A percentile compares a stretch with the other conserved stretches of the same genome.
Evolutionary conservation across 2,329 filamentous ascomycete species (phyloP).

Genomic region (Phyllachora maydis): DNA sequence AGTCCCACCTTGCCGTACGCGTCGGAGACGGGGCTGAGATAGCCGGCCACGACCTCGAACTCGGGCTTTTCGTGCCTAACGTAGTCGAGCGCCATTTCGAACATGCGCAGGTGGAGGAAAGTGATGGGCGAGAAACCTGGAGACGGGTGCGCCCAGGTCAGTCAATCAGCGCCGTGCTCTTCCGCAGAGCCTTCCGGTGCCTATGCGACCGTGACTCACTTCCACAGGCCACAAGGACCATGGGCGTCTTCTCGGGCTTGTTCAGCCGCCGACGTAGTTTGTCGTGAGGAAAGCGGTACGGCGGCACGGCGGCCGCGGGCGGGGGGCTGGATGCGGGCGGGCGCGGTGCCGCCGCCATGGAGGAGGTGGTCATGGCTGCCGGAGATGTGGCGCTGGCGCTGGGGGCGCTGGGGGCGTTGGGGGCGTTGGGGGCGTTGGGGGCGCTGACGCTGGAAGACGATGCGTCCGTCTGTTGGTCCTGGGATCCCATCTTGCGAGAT

Average conservation of each 20-base stretch:
- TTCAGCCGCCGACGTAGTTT: constrained; percentile 8
- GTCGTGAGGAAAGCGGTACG: constrained; percentile 9
- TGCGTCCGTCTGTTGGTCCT: no score
- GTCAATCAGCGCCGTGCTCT: background rate
- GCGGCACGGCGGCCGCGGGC: no score
- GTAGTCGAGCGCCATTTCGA: constrained; percentile 16
- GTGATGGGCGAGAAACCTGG: constrained; percentile 5
- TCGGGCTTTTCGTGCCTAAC: constrained; percentile 13
- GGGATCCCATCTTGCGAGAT: no score
- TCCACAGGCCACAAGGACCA: constrained; percentile 15
- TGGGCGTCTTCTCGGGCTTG: constrained; percentile 10
- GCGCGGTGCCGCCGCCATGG: no score
- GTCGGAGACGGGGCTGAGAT: constrained; percentile 51
- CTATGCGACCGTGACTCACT: background rate
- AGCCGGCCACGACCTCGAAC: constrained; percentile 75
- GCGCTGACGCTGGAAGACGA: no score
- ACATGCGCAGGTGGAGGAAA: constrained; percentile 15
- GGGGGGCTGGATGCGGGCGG: no score
- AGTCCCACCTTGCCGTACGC: constrained; percentile 62
- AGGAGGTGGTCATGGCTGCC: no score
- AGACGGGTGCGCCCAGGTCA: no score
- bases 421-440: no score
- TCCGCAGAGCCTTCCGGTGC: background rate
- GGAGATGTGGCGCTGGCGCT: no score
- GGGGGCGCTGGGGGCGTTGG: no score